Evolutionary conservation across 768 basidiomycete genomes (phyloP), one percentile per base, ranked within the genome.

Genomic region (Trametes sanguinea): DNA sequence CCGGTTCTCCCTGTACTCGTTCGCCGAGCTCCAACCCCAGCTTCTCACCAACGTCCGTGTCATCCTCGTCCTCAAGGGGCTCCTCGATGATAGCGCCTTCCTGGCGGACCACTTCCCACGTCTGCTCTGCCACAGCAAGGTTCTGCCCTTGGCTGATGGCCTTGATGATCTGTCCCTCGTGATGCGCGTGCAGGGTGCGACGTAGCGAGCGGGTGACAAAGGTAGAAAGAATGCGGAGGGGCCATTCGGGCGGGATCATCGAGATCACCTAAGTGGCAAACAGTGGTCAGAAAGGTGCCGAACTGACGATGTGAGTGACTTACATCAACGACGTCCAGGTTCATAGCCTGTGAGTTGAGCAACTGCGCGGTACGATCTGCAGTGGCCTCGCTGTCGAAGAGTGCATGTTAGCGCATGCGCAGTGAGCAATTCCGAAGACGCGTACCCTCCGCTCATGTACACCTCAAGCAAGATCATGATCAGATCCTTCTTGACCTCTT

Each of bases 171-270:
- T 85, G 81, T 6, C 84, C 85, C 72, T 94, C 89, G 48, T 88
- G 85, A 22, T 77, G 75, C 11, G 80, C 76, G 68, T 96, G 94
- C 27, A 93, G 75, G 8, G 86, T 84, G 65, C 90, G 81, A 27
- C 92, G 83, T 61, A 94, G 83, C 3, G 92, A 92, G 14, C 92
- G 87, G 4, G 85, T 76, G 30, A 96, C 77, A 78, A 96, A 95
- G 4, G 87, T 84, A 0, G 91, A 85, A 61, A 95, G 79, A 9
- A 83, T 75, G 17, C 81, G 78, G 13, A 95, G 75, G 1, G 93
- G 84, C 94, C 94, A 96, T 30, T 83, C 77, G 53, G 83, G 71
- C 4, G 94, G 94, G 7, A 95, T 78, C 39, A 85, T 71, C 50
- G 85, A 74, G 61, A 92, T 78, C 61, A 88, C 81, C 87, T 90